Base-by-base conservation (phyloP, 2,329 filamentous ascomycete genomes). In the Stachybotrys echinatus region DNA sequence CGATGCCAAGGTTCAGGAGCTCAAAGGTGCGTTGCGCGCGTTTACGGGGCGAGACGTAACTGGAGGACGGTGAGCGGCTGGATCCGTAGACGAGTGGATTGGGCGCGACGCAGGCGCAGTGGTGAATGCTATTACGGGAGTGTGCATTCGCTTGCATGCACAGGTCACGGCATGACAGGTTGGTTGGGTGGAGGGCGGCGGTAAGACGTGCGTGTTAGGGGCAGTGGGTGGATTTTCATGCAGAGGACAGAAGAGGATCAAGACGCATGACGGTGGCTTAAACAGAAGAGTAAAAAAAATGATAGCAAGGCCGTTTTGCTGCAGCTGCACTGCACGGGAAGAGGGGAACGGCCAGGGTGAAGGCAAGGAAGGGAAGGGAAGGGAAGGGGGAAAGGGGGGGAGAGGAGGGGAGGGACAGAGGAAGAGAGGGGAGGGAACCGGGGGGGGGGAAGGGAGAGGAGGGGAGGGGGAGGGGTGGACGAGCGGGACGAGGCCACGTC, bases 21-120 rank as follows among this genome's bases (percentile, higher is more conserved):
- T 96, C 90, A 63, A 96, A 86, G n/a, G 92, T 97, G 47, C 83
- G 80, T 68, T 94, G 91, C 19, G 92, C 90, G 52, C 92, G 87
- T 54, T 80, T 82, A 44, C 92, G 86, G 3, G 92, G 92, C 2
- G 89, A 95, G 39, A 96, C 90, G 68, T 92, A 96, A 60, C 81
- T 86, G 58, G 21, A 48, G 27, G 27, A 34, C 14, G 10, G 27
- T 34, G 27, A 34, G 27, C 27, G 27, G 27, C 10, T 34, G 27
- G 10, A 34, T 34, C 10, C 10, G 27, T 14, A 34, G 3, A 14
- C 14, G 27, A 14, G 42, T 14, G 5, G 27, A 21, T 60, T 19
- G 55, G 50, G 18, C 12, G 18, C 21, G n/a, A 12, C 34, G 48
- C 23, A 53, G n/a, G n/a, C n/a, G n/a, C n/a, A n/a, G n/a, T n/a